Base-by-base conservation (phyloP, 176 grass and related monocot species). In the Avena insularis region DNA sequence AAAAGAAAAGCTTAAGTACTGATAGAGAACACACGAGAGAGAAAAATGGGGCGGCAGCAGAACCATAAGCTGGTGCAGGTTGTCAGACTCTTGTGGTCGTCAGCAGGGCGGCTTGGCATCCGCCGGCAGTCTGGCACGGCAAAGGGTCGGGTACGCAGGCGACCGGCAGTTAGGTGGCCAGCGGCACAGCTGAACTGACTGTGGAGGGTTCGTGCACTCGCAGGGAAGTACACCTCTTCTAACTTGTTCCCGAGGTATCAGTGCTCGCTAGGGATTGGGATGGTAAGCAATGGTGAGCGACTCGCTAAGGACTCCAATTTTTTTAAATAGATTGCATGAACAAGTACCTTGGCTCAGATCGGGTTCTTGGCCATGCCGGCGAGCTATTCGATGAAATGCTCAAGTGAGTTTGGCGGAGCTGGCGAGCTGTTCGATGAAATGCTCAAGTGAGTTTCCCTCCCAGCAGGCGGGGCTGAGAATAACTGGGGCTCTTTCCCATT, bases 51-150 rank as follows among this genome's bases (percentile, higher is more conserved):
- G 53, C 15, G 53, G 53, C 53, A 5, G 15, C 50, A 84, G 15
- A 91, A 87, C 51, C 54, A 68, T 4, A 85, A 88, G 15, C 58
- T 88, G 86, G 86, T 0, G 77, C 2, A 69, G 88, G 64, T 35
- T 12, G 63, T 66, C 8, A 64, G 81, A 23, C 4, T 82, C 78
- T 46, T 82, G 82, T 23, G 79, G 89, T 78, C 80, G 80, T 15
- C 84, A 58, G 64, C 64, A 40, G 2, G 38, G 38, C 38, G 1
- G 38, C 38, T 23, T 23, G 23, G 23, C 23, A 23, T 40, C 38
- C 38, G 38, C 3, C 53, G 15, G 14, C 53, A 56, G 53, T 56
- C 53, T 40, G 38, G 38, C 38, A 56, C 1, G 33, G 33, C 7
- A 33, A 40, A 7, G 1, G 66, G 33, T 69, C 66, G 2, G 7